Evolutionary conservation across 2,329 filamentous ascomycete species (phyloP), one percentile per base, ranked within the genome.

Genomic region (Aspergillus nomiae): DNA sequence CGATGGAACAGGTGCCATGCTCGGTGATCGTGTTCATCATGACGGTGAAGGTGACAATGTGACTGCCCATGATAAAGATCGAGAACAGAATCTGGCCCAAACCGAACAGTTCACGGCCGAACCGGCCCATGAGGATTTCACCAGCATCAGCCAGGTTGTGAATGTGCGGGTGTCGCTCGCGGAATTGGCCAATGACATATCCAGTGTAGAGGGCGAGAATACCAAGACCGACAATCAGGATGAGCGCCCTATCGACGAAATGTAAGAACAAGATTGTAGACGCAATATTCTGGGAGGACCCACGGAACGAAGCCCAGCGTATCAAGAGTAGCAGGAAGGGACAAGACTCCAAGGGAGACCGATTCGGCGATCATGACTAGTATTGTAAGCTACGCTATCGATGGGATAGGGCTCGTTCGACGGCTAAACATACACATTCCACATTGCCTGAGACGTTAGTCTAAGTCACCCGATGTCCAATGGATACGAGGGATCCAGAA

Each of bases 41-140:
- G 69, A 91, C 88, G 36, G 84, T 85, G 67, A 90, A 90, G 0
- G 88, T 90, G 66, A 91, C 78, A 61, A 90, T 84, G 76, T 92
- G 90, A n/a, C 88, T 89, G 36, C 85, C 89, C 76, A 89, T 87
- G 65, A 90, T 85, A 78, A 92, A 90, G 65, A 89, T 80, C 34
- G 91, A 81, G 74, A 91, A 87, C 28, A 91, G 76, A 2, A 85
- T 77, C 68, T 90, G 88, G 68, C 86, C 87, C 62, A 81, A 77
- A 28, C 87, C 88, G 51, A 90, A 82, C 28, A 92, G 67, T 73
- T 90, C 87, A 62, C 87, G 85, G 1, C 87, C 88, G 46, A 86
- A 79, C 10, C 77, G 77, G 16, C 90, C 90, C 66, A 84, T 80
- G 57, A 92, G 81, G 62, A 91, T 79, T 48, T 83, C 79, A 1